Evolutionary conservation across 139 green algal genomes (phyloP).

Genomic region (Chlamydomonas schloesseri): DNA sequence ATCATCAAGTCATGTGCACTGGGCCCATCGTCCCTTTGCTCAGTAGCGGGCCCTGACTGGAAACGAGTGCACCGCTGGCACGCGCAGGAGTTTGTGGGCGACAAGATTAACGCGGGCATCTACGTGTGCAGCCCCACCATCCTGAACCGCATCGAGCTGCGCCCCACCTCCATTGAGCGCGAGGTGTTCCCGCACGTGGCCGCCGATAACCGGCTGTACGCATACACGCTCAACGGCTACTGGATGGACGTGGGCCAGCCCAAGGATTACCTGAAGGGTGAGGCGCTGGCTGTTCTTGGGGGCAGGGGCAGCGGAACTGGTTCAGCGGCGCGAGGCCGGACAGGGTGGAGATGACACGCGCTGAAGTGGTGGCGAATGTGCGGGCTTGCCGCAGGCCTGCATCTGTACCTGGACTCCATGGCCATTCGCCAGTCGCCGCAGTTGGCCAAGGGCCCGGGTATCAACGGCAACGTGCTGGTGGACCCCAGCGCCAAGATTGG

Average conservation of each 20-base stretch:
- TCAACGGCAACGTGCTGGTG: conserved; percentile 87
- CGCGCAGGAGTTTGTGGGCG: conserved; percentile 94
- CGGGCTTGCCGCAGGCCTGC: conserved; percentile 71
- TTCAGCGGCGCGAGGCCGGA: background rate
- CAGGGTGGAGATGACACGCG: no score
- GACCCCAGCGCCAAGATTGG: conserved; percentile 86
- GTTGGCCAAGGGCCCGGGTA: conserved; percentile 67
- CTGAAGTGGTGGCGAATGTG: no score
- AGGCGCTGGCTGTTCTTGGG: no score
- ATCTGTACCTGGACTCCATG: conserved; percentile 90
- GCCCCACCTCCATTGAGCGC: conserved; percentile 95
- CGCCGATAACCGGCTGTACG: conserved; percentile 86
- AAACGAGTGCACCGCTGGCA: no score
- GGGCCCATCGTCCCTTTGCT: no score
- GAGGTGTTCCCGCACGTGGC: conserved; percentile 96
- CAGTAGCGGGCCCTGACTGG: no score
- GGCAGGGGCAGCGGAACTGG: no score
- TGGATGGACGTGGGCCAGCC: conserved; percentile 99
- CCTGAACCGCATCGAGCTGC: conserved; percentile 93
- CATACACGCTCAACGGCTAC: conserved; percentile 93
- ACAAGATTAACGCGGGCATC: conserved; percentile 99
- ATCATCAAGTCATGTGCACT: no score
- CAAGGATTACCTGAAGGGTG: conserved; percentile 89
- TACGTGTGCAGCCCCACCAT: conserved; percentile 90
- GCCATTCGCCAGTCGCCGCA: conserved; percentile 60